phyloP scores from a whole-genome alignment of 78 protist species.

The Trichosphaerium sp. region DNA sequence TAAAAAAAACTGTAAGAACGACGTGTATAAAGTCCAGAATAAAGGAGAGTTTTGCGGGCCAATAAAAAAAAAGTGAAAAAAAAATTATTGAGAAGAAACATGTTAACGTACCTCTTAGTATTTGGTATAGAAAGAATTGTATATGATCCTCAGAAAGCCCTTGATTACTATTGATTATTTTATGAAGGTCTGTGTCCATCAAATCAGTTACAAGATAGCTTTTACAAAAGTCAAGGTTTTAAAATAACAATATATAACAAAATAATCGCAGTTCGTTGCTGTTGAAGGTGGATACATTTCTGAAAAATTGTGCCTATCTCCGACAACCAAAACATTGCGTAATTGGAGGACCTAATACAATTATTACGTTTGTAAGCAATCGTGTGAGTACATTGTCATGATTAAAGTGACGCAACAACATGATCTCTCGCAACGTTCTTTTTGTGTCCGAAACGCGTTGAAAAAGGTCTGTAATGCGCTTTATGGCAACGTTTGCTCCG shows the following conservation, averaged over 20 bases:
- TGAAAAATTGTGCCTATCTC: neutral
- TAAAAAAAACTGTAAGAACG: slow-evolving; percentile 59
- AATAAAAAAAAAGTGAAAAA: neutral
- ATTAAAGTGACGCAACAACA: slow-evolving; percentile 52
- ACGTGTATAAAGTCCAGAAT: slow-evolving; percentile 66
- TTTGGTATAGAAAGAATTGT: slow-evolving; percentile 89
- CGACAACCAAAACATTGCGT: neutral
- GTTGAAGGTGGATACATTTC: slow-evolving; percentile 32
- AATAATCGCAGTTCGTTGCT: slow-evolving; percentile 28
- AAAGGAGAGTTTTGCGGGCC: slow-evolving; percentile 37
- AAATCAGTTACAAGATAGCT: slow-evolving; percentile 80
- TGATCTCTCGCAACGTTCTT: slow-evolving; percentile 93
- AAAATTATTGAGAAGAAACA: neutral
- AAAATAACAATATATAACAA: neutral
- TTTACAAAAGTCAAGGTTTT: neutral
- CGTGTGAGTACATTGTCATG: slow-evolving; percentile 57
- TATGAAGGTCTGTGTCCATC: slow-evolving; percentile 93
- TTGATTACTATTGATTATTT: slow-evolving; percentile 81
- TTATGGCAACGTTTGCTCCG: slow-evolving; percentile 74
- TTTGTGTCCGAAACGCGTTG: slow-evolving; percentile 77
- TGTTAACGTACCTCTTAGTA: slow-evolving; percentile 75
- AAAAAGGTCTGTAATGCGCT: slow-evolving; percentile 81
- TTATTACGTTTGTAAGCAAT: neutral
- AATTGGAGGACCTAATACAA: neutral
- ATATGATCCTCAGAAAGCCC: slow-evolving; percentile 86